phyloP scores from a whole-genome alignment of 2,329 filamentous ascomycete genomes.

The Cercospora berteroae region DNA sequence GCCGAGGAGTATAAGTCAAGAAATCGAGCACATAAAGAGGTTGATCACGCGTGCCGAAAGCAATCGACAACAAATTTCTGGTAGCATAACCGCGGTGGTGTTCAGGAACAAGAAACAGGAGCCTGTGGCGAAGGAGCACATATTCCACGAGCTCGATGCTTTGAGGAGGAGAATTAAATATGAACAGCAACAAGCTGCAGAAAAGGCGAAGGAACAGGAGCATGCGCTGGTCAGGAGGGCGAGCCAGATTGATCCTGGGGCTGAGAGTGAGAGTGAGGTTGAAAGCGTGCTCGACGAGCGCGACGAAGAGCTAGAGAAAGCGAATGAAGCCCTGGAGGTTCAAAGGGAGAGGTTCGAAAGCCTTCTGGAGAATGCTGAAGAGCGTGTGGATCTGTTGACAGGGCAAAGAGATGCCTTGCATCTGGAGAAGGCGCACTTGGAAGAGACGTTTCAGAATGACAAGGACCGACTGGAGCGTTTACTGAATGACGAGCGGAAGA shows the following conservation, averaged over 20 bases:
- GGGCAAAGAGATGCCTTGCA: conserved; percentile 34
- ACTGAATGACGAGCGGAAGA: conserved; percentile 16
- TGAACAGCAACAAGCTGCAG: conserved; percentile 21
- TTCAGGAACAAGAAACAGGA: conserved; percentile 27
- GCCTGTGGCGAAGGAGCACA: conserved; percentile 20
- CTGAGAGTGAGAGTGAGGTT: conserved; percentile 31
- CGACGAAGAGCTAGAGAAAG: conserved; percentile 35
- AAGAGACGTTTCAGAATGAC: not conserved
- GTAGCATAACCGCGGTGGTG: conserved; percentile 31
- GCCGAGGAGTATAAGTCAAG: conserved; percentile 23
- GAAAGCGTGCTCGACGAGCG: conserved; percentile 33
- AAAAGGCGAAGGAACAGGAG: conserved; percentile 7
- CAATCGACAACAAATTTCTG: conserved; percentile 16
- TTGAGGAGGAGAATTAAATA: conserved; percentile 35
- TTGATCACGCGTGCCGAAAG: conserved; percentile 26
- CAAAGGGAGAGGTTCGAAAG: conserved; percentile 30
- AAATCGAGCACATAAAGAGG: conserved; percentile 33
- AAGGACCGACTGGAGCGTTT: conserved; percentile 15
- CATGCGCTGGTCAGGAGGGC: conserved; percentile 12
- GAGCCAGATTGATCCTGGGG: conserved; percentile 23
- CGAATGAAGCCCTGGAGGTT: conserved; percentile 31
- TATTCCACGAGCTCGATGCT: conserved; percentile 32
- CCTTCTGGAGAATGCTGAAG: conserved; percentile 38
- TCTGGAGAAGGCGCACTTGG: conserved; percentile 5
- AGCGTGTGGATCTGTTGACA: conserved; percentile 35